Percentiles rank a stretch among this genome's conserved stretches.
Conservation (phyloP, 108 stramenopile genomes). For the Nannochloropsis gaditana region DNA sequence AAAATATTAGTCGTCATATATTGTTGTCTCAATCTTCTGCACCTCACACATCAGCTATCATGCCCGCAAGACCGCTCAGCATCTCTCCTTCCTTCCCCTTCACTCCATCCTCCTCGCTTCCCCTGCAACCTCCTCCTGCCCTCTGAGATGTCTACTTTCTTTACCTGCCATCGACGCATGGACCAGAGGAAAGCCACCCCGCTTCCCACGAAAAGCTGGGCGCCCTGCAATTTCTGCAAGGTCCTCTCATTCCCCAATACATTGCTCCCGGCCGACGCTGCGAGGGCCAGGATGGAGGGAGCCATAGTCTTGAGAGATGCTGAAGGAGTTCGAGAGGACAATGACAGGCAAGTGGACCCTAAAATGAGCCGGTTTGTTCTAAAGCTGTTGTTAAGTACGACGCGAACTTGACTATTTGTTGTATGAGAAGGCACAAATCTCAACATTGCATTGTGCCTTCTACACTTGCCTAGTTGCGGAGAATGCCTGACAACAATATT, state of each 20-base stretch:
- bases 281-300: neutral
- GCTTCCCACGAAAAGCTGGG: neutral
- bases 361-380: too few relatives aligned
- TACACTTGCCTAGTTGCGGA: too few relatives aligned
- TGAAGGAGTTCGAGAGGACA: neutral
- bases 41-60: too few relatives aligned
- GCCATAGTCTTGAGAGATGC: neutral
- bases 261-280: neutral
- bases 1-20: neutral
- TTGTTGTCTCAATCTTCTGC: too few relatives aligned
- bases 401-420: too few relatives aligned
- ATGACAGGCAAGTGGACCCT: too few relatives aligned
- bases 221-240: neutral
- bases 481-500: too few relatives aligned
- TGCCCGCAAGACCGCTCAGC: too few relatives aligned
- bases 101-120: too few relatives aligned
- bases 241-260: neutral
- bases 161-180: neutral
- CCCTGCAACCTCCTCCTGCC: neutral
- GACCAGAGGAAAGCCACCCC: neutral
- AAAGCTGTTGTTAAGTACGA: too few relatives aligned
- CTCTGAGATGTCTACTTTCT: neutral
- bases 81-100: neutral
- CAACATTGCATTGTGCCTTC: too few relatives aligned
- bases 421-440: neutral